Evolutionary conservation across 768 basidiomycete genomes (phyloP).

Genomic region (Hypholoma fasciculare): DNA sequence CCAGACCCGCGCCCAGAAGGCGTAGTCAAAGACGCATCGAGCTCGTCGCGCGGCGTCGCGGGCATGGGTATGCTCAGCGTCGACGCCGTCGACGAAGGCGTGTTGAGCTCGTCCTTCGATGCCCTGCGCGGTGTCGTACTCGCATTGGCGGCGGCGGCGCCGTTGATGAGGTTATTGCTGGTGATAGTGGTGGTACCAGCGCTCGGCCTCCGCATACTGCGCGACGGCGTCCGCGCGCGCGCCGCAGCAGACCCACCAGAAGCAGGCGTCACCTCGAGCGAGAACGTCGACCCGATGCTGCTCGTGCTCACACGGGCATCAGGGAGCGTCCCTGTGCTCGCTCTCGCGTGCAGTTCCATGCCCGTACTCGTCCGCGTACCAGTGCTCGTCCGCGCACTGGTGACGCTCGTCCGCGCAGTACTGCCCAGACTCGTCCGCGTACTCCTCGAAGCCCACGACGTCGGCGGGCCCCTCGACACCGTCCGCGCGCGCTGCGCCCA

Average conservation of each 20-base stretch:
- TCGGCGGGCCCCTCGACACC: constrained; percentile 5
- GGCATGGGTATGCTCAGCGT: constrained; percentile 35
- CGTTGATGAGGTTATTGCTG: background rate
- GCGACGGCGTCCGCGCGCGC: constrained; percentile 5
- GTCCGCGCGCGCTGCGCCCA: constrained; percentile 9
- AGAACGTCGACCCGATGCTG: constrained; percentile 28
- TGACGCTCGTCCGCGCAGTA: background rate
- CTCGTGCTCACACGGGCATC: constrained; percentile 25
- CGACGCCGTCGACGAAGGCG: constrained; percentile 35
- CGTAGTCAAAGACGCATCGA: constrained; percentile 6
- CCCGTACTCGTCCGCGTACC: too few relatives aligned
- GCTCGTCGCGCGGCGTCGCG: constrained; percentile 30
- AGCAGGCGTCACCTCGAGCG: constrained; percentile 20
- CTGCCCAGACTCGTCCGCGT: background rate
- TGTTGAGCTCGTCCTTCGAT: constrained; percentile 20
- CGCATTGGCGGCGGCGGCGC: background rate
- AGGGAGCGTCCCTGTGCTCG: background rate
- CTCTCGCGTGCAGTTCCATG: background rate
- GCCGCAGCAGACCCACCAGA: constrained; percentile 3
- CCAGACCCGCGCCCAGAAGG: too few relatives aligned
- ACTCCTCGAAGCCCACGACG: constrained; percentile 9
- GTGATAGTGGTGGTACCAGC: background rate
- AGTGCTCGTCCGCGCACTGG: too few relatives aligned
- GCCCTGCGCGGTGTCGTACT: background rate
- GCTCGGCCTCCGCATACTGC: constrained; percentile 9